Evolutionary conservation across 306 rosid genomes (phyloP), one percentile per base, ranked within the genome.

Genomic region (Lagenaria siceraria): DNA sequence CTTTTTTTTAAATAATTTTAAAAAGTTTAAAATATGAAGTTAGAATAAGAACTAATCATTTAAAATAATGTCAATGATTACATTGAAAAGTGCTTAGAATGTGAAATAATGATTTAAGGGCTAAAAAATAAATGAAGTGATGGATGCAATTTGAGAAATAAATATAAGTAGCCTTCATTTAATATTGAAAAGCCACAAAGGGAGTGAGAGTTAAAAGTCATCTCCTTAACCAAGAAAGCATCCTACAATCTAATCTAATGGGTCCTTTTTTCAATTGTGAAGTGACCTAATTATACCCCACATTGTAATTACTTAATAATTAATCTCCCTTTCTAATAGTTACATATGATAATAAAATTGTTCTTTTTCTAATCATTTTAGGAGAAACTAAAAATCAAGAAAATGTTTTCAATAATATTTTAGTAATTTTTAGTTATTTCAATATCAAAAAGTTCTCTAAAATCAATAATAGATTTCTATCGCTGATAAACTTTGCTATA

Each of bases 241-340:
- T 78, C 42, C 68, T 77, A 70, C 73, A 87, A 88, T 89, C 51
- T 65, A 38, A 65, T 88, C 82, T 58, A 81, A 76, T 78, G 86
- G 87, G 29, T 76, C 87, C 88, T 53, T 75, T 51, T 75, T 85
- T 71, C 8, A 84, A 86, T 84, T 80, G 83, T 83, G 82, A 80
- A 78, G 40, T 80, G 81, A 79, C 86, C 85, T 87, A 75, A 86
- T 81, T 79, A 86, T 81, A 80, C 81, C 64, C 53, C 21, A 21
- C 29, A 27, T 64, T 71, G 52, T 19, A 62, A 70, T 22, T 42
- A 43, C 75, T 25, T 46, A 48, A 22, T 46, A 33, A 64, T 31
- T 33, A 64, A 7, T n/a, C 40, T 17, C 12, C 8, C 25, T 35
- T 36, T 64, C 11, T 18, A 64, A 53, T 74, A 61, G 11, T 29